A percentile compares a stretch with the other conserved stretches of the same genome.
Conservation (phyloP, 1,284 basidiomycete species). For the Somion occarium region DNA sequence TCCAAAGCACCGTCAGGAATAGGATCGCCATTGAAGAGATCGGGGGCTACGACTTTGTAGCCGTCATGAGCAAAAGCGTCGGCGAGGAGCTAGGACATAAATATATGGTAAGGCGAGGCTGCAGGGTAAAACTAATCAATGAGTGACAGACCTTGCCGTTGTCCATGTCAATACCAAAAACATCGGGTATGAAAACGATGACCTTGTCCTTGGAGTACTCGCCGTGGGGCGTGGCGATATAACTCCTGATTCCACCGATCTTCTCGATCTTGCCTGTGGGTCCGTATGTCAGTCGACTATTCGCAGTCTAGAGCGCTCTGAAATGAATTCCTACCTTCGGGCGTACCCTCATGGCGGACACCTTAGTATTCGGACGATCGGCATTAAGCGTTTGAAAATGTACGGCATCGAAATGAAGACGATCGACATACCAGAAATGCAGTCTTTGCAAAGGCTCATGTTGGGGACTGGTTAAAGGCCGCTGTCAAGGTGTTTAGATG, state of each 20-base stretch:
- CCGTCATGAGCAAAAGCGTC: conserved; percentile 77
- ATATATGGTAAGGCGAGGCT: conserved; percentile 49
- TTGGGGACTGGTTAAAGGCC: background rate
- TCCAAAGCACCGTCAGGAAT: conserved; percentile 33
- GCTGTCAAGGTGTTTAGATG: too few relatives aligned
- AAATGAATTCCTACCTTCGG: conserved; percentile 19
- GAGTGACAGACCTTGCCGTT: conserved; percentile 39
- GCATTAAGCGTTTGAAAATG: background rate
- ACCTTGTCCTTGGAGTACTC: conserved; percentile 50
- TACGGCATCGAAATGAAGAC: background rate
- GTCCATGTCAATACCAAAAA: conserved; percentile 41
- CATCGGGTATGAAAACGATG: conserved; percentile 47
- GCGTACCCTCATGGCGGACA: conserved; percentile 27
- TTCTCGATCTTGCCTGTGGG: conserved; percentile 31
- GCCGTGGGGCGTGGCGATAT: conserved; percentile 40
- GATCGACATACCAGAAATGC: conserved; percentile 5
- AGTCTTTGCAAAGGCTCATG: conserved; percentile 10
- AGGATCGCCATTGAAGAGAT: conserved; percentile 59
- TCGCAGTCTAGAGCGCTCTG: background rate
- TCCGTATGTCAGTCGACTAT: background rate
- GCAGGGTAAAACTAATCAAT: too few relatives aligned
- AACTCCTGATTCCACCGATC: conserved; percentile 42
- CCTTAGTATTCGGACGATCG: conserved; percentile 17
- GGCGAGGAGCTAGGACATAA: conserved; percentile 46
- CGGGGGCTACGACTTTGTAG: conserved; percentile 54